phyloP scores from a whole-genome alignment of 352 stramenopile species.

The Phytophthora pseudosyringae region DNA sequence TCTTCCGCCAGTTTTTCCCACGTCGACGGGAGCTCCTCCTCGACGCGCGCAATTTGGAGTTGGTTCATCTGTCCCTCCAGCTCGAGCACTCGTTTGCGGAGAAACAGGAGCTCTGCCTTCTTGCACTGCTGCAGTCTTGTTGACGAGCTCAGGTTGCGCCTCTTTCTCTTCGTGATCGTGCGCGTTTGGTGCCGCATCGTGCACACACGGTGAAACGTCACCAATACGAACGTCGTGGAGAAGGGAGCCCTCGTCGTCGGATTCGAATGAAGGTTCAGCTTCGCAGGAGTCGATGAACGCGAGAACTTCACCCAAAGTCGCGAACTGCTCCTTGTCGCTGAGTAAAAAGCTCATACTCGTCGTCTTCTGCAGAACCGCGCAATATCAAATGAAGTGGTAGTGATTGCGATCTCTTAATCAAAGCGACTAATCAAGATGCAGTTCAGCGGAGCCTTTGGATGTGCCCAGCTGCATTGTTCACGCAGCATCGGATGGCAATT shows the following conservation, averaged over 20 bases:
- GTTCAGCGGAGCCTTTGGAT: background rate
- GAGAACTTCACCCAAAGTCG: slow-evolving; percentile 11
- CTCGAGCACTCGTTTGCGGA: slow-evolving; percentile 15
- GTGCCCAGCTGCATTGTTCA: background rate
- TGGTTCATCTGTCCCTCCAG: slow-evolving; percentile 10
- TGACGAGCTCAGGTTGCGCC: slow-evolving; percentile 24
- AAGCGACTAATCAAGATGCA: background rate
- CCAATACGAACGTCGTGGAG: background rate
- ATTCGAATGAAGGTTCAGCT: background rate
- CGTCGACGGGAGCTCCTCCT: background rate
- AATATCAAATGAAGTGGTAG: background rate
- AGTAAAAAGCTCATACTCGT: slow-evolving; percentile 15
- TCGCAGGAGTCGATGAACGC: slow-evolving; percentile 18
- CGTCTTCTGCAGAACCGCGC: background rate
- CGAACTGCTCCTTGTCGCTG: slow-evolving; percentile 10
- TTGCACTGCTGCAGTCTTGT: slow-evolving; percentile 29
- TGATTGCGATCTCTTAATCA: background rate
- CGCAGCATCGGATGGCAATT: background rate
- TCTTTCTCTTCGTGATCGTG: slow-evolving; percentile 18
- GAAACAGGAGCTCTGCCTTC: slow-evolving; percentile 19
- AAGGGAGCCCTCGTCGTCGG: background rate
- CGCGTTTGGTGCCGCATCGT: background rate
- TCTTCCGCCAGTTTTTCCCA: slow-evolving; percentile 10
- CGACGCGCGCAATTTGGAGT: background rate
- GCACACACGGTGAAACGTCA: background rate